These are phyloP conservation scores for Gossypium ekmanianum DNA, from an alignment of 345 rosid genomes.

Conservation along the genomic window DNA sequence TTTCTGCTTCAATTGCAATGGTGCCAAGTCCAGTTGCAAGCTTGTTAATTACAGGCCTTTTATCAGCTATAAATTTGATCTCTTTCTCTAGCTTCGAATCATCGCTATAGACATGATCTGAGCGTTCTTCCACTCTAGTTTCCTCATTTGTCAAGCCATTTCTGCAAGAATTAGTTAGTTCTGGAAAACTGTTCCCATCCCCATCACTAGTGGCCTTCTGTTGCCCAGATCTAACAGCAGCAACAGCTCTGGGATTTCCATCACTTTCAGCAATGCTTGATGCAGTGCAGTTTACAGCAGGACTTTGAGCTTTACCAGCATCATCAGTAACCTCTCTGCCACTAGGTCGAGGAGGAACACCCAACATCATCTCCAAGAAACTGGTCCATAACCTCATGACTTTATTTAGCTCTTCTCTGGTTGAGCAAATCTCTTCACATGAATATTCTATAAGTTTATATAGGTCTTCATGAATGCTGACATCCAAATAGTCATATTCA, in stretches of 20 bases:
- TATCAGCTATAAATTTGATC: constrained; percentile 42
- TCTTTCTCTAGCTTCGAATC: constrained; percentile 44
- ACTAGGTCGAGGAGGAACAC: constrained; percentile 50
- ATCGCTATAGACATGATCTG: constrained; percentile 36
- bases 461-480: constrained; percentile 75
- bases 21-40: constrained; percentile 31
- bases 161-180: constrained; percentile 37
- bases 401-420: constrained; percentile 85
- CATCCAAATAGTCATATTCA: constrained; percentile 59
- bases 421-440: constrained; percentile 89
- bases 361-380: constrained; percentile 81
- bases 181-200: constrained; percentile 45
- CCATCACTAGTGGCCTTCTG: constrained; percentile 23
- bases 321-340: constrained; percentile 42
- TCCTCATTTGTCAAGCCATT: constrained; percentile 44
- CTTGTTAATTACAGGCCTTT: constrained; percentile 34
- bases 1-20: constrained; percentile 43
- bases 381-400: constrained; percentile 84
- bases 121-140: constrained; percentile 30
- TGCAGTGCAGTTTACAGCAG: constrained; percentile 29
- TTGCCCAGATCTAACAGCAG: constrained; percentile 30
- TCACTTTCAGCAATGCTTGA: constrained; percentile 47
- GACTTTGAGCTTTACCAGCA: constrained; percentile 36
- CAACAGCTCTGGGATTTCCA: constrained; percentile 38
- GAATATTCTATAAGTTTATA: constrained; percentile 84